These are phyloP conservation scores for Cytospora piceae DNA, from an alignment of 2,329 filamentous ascomycete species.

Conservation along the genomic window DNA sequence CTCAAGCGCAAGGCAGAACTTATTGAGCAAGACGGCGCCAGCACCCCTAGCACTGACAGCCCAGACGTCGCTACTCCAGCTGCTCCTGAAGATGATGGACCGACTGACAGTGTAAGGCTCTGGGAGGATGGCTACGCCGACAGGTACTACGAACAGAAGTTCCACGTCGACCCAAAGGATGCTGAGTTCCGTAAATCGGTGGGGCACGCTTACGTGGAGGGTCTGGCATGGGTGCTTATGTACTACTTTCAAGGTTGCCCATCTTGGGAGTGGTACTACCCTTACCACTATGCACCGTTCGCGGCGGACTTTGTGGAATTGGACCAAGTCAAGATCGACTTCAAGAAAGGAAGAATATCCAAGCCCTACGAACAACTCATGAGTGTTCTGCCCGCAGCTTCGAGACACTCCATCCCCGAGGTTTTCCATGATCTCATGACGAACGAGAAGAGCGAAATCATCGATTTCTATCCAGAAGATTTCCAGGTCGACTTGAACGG, in stretches of 20 bases:
- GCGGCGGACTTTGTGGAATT: conserved; percentile 91
- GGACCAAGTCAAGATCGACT: conserved; percentile 75
- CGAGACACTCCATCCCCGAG: conserved; percentile 85
- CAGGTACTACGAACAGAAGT: conserved; percentile 97
- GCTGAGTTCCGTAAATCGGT: conserved; percentile 87
- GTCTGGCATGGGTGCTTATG: conserved; percentile 89
- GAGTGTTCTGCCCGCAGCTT: conserved; percentile 94
- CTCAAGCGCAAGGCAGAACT: conserved; percentile 79
- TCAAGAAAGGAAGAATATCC: conserved; percentile 84
- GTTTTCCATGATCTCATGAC: conserved; percentile 92
- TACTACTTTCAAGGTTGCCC: conserved; percentile 99
- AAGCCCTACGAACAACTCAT: conserved; percentile 96
- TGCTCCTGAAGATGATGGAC: conserved; percentile 60
- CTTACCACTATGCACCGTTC: conserved; percentile 97
- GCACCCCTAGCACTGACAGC: conserved; percentile 60
- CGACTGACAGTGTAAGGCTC: conserved; percentile 80
- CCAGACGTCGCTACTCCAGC: conserved; percentile 49
- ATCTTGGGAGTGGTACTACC: conserved; percentile 99
- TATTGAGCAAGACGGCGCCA: conserved; percentile 63
- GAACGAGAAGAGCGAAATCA: conserved; percentile 83
- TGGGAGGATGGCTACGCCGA: conserved; percentile 97
- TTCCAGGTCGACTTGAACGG: conserved; percentile 94
- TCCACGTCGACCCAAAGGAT: conserved; percentile 80
- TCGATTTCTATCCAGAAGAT: conserved; percentile 96
- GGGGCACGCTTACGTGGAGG: conserved; percentile 89